Base-by-base conservation (phyloP, 1,284 basidiomycete genomes). In the Anthracocystis walkeri region DNA sequence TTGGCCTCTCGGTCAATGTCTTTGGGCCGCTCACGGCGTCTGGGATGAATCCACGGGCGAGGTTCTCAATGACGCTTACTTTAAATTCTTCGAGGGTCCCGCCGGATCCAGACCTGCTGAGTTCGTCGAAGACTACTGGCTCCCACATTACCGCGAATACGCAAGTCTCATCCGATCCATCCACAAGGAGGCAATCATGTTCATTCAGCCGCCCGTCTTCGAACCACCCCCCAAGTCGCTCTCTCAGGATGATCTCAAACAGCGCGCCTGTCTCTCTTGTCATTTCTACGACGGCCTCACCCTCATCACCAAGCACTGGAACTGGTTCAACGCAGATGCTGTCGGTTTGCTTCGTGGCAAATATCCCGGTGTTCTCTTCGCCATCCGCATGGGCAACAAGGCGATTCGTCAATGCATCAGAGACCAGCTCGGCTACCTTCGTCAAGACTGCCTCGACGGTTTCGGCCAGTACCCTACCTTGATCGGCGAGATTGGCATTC, bases 201-300 rank as follows among this genome's bases (percentile, higher is more conserved):
- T 98, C 84, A 88, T 98, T 44, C 93, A 97, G 78, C 92, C 94
- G 0, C 93, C 95, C 2, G 95, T 99, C 0, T 97, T 98, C 85
- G 91, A 91, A 5, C 88, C 87, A 14, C 95, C 94, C 0, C 87
- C 88, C 3, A 73, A 82, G 25, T 87, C 93, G 4, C 87, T 89
- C 2, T 53, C 41, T 33, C 20, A 62, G 6, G 88, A 88, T 2
- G 86, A 90, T 48, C 87, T 95, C 16, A 87, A 88, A 46, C 91
- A 91, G 0, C 90, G 96, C 2, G 91, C 90, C 10, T 93, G 90
- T 58, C 91, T 92, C 69, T 92, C 93, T 0, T 89, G 91, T 0
- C 96, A 99, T 86, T 99, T 94, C 85, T 99, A 98, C 85, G 96
- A 99, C 81, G 96, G 96, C 1, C 88, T 97, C 48, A 89, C 89